Base-by-base conservation (phyloP, 129 eudicot species). In the Saussurea involucrata region DNA sequence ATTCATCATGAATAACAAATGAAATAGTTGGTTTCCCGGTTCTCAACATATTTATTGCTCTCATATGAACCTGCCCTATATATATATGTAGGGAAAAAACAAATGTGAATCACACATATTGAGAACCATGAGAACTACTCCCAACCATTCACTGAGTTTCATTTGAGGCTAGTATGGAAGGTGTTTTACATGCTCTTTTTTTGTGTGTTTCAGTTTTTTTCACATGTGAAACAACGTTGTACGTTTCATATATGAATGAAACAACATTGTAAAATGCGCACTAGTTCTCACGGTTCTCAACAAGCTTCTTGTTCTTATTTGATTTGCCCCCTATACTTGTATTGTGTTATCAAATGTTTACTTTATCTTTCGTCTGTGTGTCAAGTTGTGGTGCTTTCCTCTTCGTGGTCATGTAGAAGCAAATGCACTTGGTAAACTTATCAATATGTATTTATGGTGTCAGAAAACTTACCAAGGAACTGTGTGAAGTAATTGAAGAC, bases 381-480 rank as follows among this genome's bases (percentile, higher is more conserved):
- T 5, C 22, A 53, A 53, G 17, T 17, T 10, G 49, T 40, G 17
- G 49, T 40, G 49, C 49, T 40, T 40, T 40, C 2, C 17, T 40
- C 3, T 40, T 4, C 13, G 49, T 12, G 12, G 13, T 10, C 49
- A 40, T 40, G 49, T 78, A 58, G 81, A 68, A 33, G 44, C 28
- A 63, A 67, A 68, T 55, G 34, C 42, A 17, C 12, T 11, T 66
- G 28, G 29, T 25, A 61, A 73, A 40, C 28, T 37, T 46, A 82
- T 44, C 36, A 44, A 12, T 75, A 44, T 18, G 49, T 55, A 22
- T 63, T 70, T 73, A 44, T 75, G 77, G 29, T 27, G 71, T 71
- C 82, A 91, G 97, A 78, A 95, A 91, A 85, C 92, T 95, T 34
- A 95, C 98, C 18, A 95, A 87, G 87, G 97, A 89, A 87, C 90